Base-by-base conservation (phyloP, 106 monocot genomes). In the Allium cepa region DNA sequence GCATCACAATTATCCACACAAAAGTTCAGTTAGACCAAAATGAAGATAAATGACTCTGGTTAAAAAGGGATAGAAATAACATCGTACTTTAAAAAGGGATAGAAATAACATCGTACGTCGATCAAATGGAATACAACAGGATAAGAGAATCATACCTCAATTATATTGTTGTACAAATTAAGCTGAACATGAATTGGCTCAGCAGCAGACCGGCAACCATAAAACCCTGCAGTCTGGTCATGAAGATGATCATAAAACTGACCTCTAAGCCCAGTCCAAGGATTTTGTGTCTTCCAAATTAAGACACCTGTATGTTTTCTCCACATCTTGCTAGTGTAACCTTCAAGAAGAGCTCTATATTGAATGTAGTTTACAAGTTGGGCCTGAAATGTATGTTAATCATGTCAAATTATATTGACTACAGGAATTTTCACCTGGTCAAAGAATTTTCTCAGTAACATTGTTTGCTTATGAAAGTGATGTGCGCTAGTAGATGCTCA, bases 231-330 rank as follows among this genome's bases (percentile, higher is more conserved):
- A 60, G 86, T 99, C 72, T 99, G 97, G 59, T 99, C 97, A 64
- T 71, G 97, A 53, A 99, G 92, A 73, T 99, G 97, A 74, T 99
- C 92, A 68, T 99, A 99, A 56, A 99, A 93, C 68, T 99, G 97
- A 50, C 97, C 97, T 71, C 97, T 81, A 58, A 99, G 90, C 15
- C 92, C 97, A 10, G 97, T 89, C 97, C 97, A 93, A 28, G 97
- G 97, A 59, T 99, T 99, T 66, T 99, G 97, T 4, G 73, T 93
- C 81, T 99, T 99, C 97, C 97, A 99, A 66, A 99, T 99, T 16
- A 93, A 66, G 63, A 99, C 84, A 45, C 97, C 97, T 11, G 97
- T 99, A 52, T 81, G 87, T 56, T 99, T 99, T 15, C 79, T 90
- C 97, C 97, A 99, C 92, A 99, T 93, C 49, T 72, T 69, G 72